Evolutionary conservation across 2,329 filamentous ascomycete genomes (phyloP).

Genomic region (Penicillium decumbens): DNA sequence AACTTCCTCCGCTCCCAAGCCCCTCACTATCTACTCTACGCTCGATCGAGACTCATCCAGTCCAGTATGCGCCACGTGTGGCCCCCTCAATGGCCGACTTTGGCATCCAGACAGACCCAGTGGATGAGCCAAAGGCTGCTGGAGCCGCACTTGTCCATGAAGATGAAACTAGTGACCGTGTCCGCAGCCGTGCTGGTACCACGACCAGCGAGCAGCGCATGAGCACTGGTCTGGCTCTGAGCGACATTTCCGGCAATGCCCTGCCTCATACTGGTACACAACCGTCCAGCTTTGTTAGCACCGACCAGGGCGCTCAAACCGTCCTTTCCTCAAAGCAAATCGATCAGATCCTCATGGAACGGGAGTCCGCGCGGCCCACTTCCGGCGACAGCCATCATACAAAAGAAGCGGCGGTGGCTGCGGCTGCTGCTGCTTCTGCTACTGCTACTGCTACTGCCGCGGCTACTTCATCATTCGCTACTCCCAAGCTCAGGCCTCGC

Average conservation of each 20-base stretch:
- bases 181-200: conserved; percentile 30
- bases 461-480: conserved; percentile 32
- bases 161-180: conserved; percentile 59
- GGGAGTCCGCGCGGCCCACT: conserved; percentile 36
- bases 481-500: conserved; percentile 34
- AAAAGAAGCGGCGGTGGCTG: conserved; percentile 21
- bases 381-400: conserved; percentile 32
- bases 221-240: conserved; percentile 51
- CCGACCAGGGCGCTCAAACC: conserved; percentile 76
- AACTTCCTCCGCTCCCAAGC: conserved; percentile 22
- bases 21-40: conserved; percentile 42
- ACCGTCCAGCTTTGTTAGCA: conserved; percentile 42
- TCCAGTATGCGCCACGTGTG: conserved; percentile 33
- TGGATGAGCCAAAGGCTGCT: conserved; percentile 19
- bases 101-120: conserved; percentile 23
- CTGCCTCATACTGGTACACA: conserved; percentile 25
- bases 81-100: conserved; percentile 17
- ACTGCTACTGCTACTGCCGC: conserved; percentile 3
- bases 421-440: conserved; percentile 6
- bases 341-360: conserved; percentile 65
- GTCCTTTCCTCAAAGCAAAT: conserved; percentile 76
- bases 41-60: conserved; percentile 46
- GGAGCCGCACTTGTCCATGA: conserved; percentile 54
- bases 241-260: conserved; percentile 59
- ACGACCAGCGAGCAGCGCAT: conserved; percentile 24